Conservation (phyloP, 1,284 basidiomycete genomes). For the Calocybe gambosa region DNA sequence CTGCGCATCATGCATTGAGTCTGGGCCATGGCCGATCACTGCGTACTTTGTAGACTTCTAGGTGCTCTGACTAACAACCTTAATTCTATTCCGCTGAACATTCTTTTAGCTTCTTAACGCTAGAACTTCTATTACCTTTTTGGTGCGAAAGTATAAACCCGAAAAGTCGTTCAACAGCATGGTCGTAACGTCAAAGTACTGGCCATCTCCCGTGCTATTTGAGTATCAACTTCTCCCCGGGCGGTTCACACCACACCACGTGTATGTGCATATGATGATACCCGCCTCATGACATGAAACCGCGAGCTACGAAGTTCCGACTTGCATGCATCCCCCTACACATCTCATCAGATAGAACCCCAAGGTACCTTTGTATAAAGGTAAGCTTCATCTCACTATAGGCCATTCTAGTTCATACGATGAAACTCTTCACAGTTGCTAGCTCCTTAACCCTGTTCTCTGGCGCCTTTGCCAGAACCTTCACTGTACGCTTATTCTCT, state of each 20-base stretch:
- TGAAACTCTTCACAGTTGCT: conserved; percentile 3
- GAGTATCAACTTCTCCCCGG: neutral
- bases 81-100: neutral
- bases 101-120: neutral
- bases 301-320: neutral
- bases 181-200: neutral
- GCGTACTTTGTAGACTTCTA: neutral
- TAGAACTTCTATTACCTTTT: neutral
- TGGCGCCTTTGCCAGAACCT: conserved; percentile 32
- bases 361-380: neutral
- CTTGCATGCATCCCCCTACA: neutral
- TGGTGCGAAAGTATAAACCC: neutral
- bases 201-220: neutral
- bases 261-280: neutral
- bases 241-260: neutral
- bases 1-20: no score
- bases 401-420: neutral
- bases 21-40: no score
- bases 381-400: neutral
- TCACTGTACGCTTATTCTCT: conserved; percentile 26
- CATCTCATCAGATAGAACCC: neutral
- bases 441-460: conserved; percentile 14
- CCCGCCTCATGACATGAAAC: neutral
- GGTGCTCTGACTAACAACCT: neutral
- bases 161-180: neutral